Percentiles rank a stretch among this genome's conserved stretches.
Conservation (phyloP, 139 green algal genomes). For the Picochlorum sp. region DNA sequence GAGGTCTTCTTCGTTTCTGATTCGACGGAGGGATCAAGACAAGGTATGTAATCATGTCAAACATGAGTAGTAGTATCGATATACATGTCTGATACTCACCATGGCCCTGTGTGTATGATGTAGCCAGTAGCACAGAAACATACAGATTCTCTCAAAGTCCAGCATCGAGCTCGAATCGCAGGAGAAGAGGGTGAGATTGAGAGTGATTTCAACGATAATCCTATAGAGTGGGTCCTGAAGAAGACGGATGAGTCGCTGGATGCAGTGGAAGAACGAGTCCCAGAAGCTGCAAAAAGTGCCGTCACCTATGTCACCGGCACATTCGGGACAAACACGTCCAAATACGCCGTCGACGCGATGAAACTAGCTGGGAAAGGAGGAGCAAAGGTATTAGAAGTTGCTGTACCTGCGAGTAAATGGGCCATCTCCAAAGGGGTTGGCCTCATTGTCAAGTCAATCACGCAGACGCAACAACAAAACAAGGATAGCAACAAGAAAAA, state of each 20-base stretch:
- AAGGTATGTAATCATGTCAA: neutral
- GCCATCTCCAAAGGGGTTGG: slow-evolving; percentile 27
- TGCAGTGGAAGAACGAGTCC: slow-evolving; percentile 24
- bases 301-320: slow-evolving; percentile 17
- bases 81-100: neutral
- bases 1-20: neutral
- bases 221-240: slow-evolving; percentile 30
- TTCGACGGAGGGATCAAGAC: neutral
- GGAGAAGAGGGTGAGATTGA: neutral
- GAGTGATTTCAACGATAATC: slow-evolving; percentile 22
- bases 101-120: neutral
- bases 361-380: slow-evolving; percentile 28
- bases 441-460: slow-evolving; percentile 8
- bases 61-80: neutral
- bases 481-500: slow-evolving; percentile 3
- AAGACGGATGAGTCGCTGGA: slow-evolving; percentile 32
- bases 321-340: slow-evolving; percentile 19
- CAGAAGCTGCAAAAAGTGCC: slow-evolving; percentile 15
- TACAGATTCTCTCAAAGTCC: neutral
- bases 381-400: slow-evolving; percentile 23
- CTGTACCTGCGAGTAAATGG: slow-evolving; percentile 33
- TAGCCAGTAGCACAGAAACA: neutral
- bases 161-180: neutral
- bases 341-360: slow-evolving; percentile 13
- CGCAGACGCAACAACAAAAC: slow-evolving; percentile 5